Evolutionary conservation across 495 filamentous ascomycete species (phyloP).

Genomic region (Acidiella bohemica): DNA sequence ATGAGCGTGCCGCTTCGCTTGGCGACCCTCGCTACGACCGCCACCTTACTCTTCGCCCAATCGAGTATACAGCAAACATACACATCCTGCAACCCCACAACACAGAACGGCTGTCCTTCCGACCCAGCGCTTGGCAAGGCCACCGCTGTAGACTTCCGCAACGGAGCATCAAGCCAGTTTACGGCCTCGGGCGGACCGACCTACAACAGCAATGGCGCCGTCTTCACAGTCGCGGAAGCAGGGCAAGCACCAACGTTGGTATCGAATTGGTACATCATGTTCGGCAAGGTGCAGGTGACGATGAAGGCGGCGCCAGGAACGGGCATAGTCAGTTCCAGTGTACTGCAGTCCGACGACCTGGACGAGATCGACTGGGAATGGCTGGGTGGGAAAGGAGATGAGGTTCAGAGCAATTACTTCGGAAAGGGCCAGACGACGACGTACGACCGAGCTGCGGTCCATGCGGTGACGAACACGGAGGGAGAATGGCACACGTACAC

Average conservation of each 20-base stretch:
- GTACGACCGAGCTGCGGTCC: constrained; percentile 58
- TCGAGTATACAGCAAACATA: constrained; percentile 41
- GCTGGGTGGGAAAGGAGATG: constrained; percentile 47
- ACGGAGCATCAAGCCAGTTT: constrained; percentile 55
- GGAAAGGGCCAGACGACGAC: constrained; percentile 67
- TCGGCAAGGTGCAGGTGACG: constrained; percentile 45
- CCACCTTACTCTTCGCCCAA: constrained; percentile 20
- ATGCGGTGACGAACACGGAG: constrained; percentile 45
- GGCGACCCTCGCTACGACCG: constrained; percentile 17
- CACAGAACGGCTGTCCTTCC: constrained; percentile 52
- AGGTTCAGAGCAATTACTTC: constrained; percentile 87
- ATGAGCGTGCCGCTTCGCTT: constrained; percentile 17
- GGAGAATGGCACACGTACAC: constrained; percentile 70
- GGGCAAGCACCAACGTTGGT: constrained; percentile 76
- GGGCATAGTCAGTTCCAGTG: constrained; percentile 71
- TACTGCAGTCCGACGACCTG: constrained; percentile 77
- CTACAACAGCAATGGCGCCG: constrained; percentile 63
- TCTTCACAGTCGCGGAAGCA: constrained; percentile 68
- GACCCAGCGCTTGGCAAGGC: constrained; percentile 72
- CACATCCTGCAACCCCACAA: constrained; percentile 51
- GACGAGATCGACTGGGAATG: constrained; percentile 94
- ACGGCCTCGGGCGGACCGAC: constrained; percentile 49
- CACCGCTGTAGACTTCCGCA: constrained; percentile 67
- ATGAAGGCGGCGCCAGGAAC: constrained; percentile 48
- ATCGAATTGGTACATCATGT: constrained; percentile 65